phyloP scores from a whole-genome alignment of 1,139 yeast species.

The Taiozyma sp. region DNA sequence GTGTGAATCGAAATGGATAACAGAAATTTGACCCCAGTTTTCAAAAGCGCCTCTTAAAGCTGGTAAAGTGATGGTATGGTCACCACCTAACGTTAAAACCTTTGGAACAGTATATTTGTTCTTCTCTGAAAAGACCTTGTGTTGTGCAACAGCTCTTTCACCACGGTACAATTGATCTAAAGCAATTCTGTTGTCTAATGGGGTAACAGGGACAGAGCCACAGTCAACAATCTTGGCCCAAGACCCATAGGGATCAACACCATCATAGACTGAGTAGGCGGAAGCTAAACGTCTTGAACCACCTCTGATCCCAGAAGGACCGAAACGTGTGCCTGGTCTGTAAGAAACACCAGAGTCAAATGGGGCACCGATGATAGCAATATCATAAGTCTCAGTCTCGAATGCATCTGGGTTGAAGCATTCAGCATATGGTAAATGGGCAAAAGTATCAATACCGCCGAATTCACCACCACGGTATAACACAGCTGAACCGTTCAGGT shows the following conservation, averaged over 20 bases:
- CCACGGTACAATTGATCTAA: constrained; percentile 52
- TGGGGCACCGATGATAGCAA: constrained; percentile 52
- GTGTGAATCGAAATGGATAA: constrained; percentile 54
- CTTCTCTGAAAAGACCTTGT: constrained; percentile 23
- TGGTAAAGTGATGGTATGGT: constrained; percentile 51
- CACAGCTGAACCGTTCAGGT: constrained; percentile 31
- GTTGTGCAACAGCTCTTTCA: constrained; percentile 41
- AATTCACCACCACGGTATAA: constrained; percentile 35
- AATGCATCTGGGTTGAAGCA: constrained; percentile 35
- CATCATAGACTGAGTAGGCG: constrained; percentile 31
- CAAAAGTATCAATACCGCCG: constrained; percentile 51
- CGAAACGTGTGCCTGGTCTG: constrained; percentile 61
- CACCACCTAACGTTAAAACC: constrained; percentile 53
- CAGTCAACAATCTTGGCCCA: constrained; percentile 55
- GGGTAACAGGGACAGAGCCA: constrained; percentile 56
- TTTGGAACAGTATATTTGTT: constrained; percentile 29
- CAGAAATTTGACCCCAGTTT: constrained; percentile 40
- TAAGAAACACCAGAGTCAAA: constrained; percentile 56
- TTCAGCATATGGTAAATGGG: constrained; percentile 42
- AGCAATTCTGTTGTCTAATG: constrained; percentile 53
- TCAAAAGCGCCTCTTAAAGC: constrained; percentile 47
- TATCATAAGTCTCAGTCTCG: constrained; percentile 32
- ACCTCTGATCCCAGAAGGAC: constrained; percentile 51
- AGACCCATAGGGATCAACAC: constrained; percentile 44
- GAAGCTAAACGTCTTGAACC: constrained; percentile 53